Evolutionary conservation across 2,329 filamentous ascomycete species (phyloP).

Genomic region (Scedosporium apiospermum): DNA sequence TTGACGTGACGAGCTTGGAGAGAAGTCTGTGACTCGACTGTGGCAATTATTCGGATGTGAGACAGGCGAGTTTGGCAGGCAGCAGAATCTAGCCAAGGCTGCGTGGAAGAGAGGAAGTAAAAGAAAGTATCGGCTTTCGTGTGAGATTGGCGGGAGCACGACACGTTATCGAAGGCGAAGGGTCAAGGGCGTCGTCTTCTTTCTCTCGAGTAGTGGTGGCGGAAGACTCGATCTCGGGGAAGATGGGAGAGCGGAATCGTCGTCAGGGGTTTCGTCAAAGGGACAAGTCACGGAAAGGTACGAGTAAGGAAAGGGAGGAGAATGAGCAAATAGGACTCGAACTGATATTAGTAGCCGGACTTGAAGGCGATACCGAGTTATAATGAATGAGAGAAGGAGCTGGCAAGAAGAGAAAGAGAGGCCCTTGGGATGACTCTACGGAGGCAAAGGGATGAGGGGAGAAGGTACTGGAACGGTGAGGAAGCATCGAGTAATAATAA

Average conservation of each 20-base stretch:
- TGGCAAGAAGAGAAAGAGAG: constrained; percentile 7
- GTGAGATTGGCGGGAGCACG: not conserved
- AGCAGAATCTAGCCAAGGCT: not conserved
- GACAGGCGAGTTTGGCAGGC: not conserved
- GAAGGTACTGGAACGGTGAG: constrained; percentile 5
- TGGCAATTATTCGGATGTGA: not conserved
- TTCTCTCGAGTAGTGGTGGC: not conserved
- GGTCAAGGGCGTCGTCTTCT: not conserved
- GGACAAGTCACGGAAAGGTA: not conserved
- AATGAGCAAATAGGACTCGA: not conserved
- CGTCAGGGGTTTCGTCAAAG: not conserved
- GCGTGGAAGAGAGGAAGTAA: not conserved
- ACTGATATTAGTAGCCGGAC: not conserved
- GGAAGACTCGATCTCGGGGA: not conserved
- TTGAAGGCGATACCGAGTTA: constrained; percentile 3
- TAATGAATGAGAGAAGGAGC: constrained; percentile 4
- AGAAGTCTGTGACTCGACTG: too few species aligned
- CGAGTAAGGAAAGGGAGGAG: not conserved
- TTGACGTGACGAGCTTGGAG: not conserved
- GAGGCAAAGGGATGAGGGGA: constrained; percentile 3
- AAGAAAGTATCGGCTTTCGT: not conserved
- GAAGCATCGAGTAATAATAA: constrained; percentile 1
- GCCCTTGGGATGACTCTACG: constrained; percentile 5
- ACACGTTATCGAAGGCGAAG: not conserved
- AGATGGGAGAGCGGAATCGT: not conserved